Base-by-base conservation (phyloP, 768 basidiomycete species). In the Heimioporus sp. region DNA sequence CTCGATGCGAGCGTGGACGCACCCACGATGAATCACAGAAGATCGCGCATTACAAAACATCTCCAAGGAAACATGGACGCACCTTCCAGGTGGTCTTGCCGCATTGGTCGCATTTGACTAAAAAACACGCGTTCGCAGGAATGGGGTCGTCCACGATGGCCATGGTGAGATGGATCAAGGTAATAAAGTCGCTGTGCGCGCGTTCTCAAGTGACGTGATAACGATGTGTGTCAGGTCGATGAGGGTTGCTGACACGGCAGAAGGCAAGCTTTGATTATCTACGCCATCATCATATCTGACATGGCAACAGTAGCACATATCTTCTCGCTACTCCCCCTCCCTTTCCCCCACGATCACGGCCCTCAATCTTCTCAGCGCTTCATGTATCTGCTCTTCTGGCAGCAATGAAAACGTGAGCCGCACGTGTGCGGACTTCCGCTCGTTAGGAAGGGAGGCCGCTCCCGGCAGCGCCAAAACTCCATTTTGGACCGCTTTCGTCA, bases 391-490 rank as follows among this genome's bases (percentile, higher is more conserved):
- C 31, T 80, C 77, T 50, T 81, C 80, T 2, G 71, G 70, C 34
- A 81, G 71, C 54, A 85, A 60, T 62, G 85, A 87, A 69, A 93
- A 92, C 39, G 85, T 74, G 28, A 87, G 86, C 35, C 92, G 76
- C 34, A 92, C 86, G 64, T 85, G 86, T 20, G 79, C 72, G 17
- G 85, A 83, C 65, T 76, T 81, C 28, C 76, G 70, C 15, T 81
- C 82, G 51, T 80, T 82, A 15, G 88, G 87, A 50, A 84, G 72
- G 70, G 90, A 91, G 17, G 80, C 80, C 5, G 76, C 81, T 12
- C 90, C 90, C 7, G 91, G 91, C 9, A 95, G 78, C 35, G 87
- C 90, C 20, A 92, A 79, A 13, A 92, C 87, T 17, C 91, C 91
- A 28, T 80, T 79, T 59, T 82, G 80, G 43, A 88, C 76, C 10